Percentiles rank a stretch among this genome's conserved stretches.
phyloP scores from a whole-genome alignment of 345 rosid species.

The Salix purpurea region DNA sequence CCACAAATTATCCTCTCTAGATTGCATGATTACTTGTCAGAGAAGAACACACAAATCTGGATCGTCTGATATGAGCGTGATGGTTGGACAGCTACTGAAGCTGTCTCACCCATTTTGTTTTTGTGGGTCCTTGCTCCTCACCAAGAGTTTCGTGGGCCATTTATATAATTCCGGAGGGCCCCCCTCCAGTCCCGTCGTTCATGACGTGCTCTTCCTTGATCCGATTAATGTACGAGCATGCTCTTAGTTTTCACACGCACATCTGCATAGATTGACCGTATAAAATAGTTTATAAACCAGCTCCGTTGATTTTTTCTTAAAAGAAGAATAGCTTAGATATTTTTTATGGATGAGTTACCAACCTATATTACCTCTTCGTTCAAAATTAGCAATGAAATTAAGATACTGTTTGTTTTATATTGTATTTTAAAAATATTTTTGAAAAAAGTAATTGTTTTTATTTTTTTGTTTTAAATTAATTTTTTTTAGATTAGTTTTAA shows the following conservation, averaged over 20 bases:
- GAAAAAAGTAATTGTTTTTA: too few relatives aligned
- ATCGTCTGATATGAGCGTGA: constrained; percentile 5
- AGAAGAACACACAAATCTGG: not conserved
- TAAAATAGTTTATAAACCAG: too few relatives aligned
- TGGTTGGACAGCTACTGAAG: constrained; percentile 19
- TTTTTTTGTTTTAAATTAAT: too few relatives aligned
- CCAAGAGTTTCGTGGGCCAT: not conserved
- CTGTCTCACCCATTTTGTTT: constrained; percentile 8
- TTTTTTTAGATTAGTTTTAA: too few relatives aligned
- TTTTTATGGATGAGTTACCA: too few relatives aligned
- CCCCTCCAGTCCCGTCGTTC: not conserved
- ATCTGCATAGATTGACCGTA: too few relatives aligned
- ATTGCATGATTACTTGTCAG: constrained; percentile 16
- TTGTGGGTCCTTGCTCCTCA: constrained; percentile 5
- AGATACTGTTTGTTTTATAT: too few relatives aligned
- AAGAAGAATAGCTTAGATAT: too few relatives aligned
- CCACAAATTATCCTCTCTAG: constrained; percentile 8
- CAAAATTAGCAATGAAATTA: too few relatives aligned
- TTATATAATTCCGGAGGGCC: not conserved
- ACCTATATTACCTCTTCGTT: too few relatives aligned
- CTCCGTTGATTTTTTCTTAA: too few relatives aligned
- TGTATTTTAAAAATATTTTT: too few relatives aligned
- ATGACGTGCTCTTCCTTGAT: not conserved
- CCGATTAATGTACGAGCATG: not conserved
- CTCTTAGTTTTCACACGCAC: not conserved